Percentiles rank a stretch among this genome's conserved stretches.
Evolutionary conservation across 495 filamentous ascomycete genomes (phyloP).

Genomic region (Letharia columbiana): DNA sequence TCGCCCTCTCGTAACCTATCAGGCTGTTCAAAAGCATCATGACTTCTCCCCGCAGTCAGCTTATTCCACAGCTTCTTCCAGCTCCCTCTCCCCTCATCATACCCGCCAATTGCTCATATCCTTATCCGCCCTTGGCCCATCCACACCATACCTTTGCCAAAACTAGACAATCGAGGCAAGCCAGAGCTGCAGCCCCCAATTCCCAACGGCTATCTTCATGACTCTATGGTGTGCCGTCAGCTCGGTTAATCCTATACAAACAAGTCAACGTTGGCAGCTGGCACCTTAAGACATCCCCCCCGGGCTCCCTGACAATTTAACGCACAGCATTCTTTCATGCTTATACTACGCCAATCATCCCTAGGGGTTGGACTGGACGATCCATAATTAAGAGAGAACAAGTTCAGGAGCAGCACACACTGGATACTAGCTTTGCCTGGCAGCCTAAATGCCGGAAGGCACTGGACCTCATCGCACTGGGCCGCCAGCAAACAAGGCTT

Average conservation of each 20-base stretch:
- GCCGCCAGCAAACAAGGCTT: neutral
- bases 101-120: slow-evolving; percentile 13
- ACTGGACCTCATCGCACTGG: slow-evolving; percentile 5
- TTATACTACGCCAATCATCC: neutral
- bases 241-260: neutral
- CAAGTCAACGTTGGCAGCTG: neutral
- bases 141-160: slow-evolving; percentile 1
- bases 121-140: slow-evolving; percentile 5
- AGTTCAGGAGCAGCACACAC: neutral
- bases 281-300: neutral
- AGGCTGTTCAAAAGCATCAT: slow-evolving; percentile 5
- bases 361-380: neutral
- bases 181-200: slow-evolving; percentile 14
- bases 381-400: slow-evolving; percentile 5
- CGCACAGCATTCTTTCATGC: neutral
- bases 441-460: slow-evolving; percentile 11
- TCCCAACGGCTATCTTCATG: slow-evolving; percentile 9
- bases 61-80: slow-evolving; percentile 11
- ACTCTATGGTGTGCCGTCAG: neutral
- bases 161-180: neutral
- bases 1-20: neutral
- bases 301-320: neutral
- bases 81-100: slow-evolving; percentile 8
- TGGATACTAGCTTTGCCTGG: neutral
- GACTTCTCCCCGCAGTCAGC: slow-evolving; percentile 11